Percentiles rank a stretch among this genome's conserved stretches.
Conservation (phyloP, 305 asterid genomes). For the Solanum hybrid region DNA sequence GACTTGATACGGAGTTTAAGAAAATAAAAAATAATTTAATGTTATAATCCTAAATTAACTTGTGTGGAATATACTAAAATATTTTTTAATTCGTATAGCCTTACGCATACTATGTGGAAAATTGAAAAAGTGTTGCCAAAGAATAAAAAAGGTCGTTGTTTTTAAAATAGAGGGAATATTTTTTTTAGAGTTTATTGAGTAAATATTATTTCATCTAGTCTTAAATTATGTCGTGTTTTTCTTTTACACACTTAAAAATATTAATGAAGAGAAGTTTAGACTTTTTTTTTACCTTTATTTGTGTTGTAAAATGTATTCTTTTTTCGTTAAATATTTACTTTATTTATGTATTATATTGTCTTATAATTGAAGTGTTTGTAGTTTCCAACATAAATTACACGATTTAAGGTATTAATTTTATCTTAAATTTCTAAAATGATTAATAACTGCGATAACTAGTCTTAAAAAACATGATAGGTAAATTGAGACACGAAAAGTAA, state of each 20-base stretch:
- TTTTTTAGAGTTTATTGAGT: neutral
- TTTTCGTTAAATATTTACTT: neutral
- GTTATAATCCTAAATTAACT: too few relatives aligned
- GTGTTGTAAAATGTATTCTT: neutral
- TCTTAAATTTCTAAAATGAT: neutral
- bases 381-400: neutral
- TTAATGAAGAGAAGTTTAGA: neutral
- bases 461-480: neutral
- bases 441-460: neutral
- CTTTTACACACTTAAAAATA: neutral
- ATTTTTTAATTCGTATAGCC: too few relatives aligned
- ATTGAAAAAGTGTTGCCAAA: neutral
- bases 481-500: neutral
- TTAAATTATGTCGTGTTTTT: neutral
- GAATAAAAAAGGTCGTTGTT: too few relatives aligned
- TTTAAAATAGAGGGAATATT: too few relatives aligned
- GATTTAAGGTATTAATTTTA: neutral
- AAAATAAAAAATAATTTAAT: too few relatives aligned
- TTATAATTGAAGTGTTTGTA: neutral
- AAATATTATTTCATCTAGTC: neutral
- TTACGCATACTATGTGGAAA: accelerated
- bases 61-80: neutral
- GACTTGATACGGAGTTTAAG: too few relatives aligned
- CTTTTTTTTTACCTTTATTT: neutral
- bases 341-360: neutral